Conservation (phyloP, 306 rosid genomes). For the Rosa rugosa region DNA sequence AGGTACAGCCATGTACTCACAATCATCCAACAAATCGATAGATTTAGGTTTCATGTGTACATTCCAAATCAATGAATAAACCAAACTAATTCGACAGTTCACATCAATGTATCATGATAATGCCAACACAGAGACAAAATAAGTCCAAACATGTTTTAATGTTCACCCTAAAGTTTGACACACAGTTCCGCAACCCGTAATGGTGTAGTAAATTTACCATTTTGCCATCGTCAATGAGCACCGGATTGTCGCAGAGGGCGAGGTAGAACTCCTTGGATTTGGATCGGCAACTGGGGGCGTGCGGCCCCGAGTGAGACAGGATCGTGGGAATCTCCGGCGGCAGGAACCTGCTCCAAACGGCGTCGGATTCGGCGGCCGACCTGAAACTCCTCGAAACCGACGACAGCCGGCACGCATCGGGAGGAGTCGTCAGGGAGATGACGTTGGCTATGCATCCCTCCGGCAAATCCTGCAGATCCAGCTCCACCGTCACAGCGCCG, state of each 20-base stretch:
- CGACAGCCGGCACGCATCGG: constrained; percentile 52
- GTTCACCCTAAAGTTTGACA: neutral
- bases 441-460: constrained; percentile 68
- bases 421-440: constrained; percentile 65
- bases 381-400: constrained; percentile 53
- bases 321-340: constrained; percentile 41
- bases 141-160: neutral
- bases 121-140: neutral
- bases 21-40: too few species aligned
- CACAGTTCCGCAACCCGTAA: neutral
- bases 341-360: constrained; percentile 71
- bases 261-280: constrained; percentile 52
- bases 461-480: constrained; percentile 45
- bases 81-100: neutral
- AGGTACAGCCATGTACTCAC: neutral
- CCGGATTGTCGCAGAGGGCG: constrained; percentile 44
- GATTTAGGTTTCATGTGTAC: neutral
- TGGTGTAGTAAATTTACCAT: constrained; percentile 38
- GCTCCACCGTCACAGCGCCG: neutral
- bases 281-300: neutral
- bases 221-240: constrained; percentile 56
- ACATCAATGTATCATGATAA: neutral
- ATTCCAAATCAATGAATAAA: neutral
- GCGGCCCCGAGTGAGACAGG: constrained; percentile 19
- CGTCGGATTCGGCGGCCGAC: constrained; percentile 76